phyloP scores from a whole-genome alignment of 495 filamentous ascomycete genomes.

The Penicillium lagena region DNA sequence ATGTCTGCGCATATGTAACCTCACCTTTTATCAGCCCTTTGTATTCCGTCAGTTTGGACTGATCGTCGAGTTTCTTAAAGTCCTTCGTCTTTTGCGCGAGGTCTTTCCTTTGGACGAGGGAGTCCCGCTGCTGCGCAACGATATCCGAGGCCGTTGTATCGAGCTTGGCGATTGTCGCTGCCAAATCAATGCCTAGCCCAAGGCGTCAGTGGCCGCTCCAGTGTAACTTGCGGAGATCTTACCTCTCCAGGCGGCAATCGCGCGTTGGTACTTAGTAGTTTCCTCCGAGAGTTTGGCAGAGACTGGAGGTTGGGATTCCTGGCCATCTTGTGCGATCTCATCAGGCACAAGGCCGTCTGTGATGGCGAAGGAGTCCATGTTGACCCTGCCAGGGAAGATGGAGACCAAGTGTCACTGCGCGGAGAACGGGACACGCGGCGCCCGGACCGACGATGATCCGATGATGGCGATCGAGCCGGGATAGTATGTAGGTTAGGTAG shows the following conservation, averaged over 20 bases:
- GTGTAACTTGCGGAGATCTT: constrained; percentile 9
- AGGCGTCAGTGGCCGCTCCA: neutral
- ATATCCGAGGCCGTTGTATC: constrained; percentile 92
- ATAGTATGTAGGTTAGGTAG: too few species aligned
- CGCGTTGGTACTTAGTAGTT: constrained; percentile 88
- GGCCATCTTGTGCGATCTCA: constrained; percentile 20
- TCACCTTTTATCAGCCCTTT: constrained; percentile 83
- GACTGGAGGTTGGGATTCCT: constrained; percentile 9
- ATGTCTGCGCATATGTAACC: neutral
- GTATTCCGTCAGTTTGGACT: constrained; percentile 77
- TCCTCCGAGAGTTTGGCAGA: constrained; percentile 41
- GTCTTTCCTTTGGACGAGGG: constrained; percentile 90
- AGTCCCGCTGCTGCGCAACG: constrained; percentile 82
- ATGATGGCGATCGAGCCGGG: too few species aligned
- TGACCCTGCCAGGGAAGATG: constrained; percentile 6
- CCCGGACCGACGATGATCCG: constrained; percentile 24
- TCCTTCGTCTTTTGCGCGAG: constrained; percentile 98
- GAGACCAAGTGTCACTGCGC: constrained; percentile 8
- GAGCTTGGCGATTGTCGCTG: constrained; percentile 76
- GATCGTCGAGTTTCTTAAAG: constrained; percentile 91
- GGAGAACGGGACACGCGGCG: constrained; percentile 26
- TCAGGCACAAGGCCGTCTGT: constrained; percentile 37
- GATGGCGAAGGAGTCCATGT: constrained; percentile 41
- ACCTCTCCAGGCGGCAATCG: constrained; percentile 97
- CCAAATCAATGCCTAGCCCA: constrained; percentile 74